Evolutionary conservation across 495 filamentous ascomycete genomes (phyloP).

Genomic region (Xylaria castorea): DNA sequence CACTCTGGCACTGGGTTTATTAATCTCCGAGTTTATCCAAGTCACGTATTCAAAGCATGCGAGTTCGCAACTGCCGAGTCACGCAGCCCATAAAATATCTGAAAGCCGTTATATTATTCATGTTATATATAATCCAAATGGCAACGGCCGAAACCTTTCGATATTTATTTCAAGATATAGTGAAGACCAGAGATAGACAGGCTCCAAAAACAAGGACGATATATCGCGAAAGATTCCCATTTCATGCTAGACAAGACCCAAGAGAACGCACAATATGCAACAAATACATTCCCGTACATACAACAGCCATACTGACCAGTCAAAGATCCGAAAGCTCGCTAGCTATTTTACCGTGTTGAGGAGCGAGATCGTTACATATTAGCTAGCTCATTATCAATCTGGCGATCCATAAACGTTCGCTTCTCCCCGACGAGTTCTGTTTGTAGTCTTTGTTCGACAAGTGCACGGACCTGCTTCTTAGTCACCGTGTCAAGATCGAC

Average conservation of each 20-base stretch:
- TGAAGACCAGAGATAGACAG: slow-evolving; percentile 10
- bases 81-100: not conserved
- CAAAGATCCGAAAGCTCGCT: not conserved
- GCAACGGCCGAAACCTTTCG: slow-evolving; percentile 18
- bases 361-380: slow-evolving; percentile 73
- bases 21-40: not conserved
- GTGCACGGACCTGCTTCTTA: slow-evolving; percentile 93
- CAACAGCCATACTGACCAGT: not conserved
- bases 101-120: slow-evolving; percentile 28
- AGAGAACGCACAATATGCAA: slow-evolving; percentile 28
- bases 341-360: not conserved
- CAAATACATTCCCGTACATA: slow-evolving; percentile 26
- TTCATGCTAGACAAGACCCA: slow-evolving; percentile 22
- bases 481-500: slow-evolving; percentile 95
- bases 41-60: not conserved
- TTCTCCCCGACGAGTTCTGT: slow-evolving; percentile 84
- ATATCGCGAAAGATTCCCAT: slow-evolving; percentile 25
- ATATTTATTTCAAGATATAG: slow-evolving; percentile 19
- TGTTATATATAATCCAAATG: slow-evolving; percentile 24
- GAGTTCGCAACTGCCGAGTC: not conserved
- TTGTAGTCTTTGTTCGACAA: slow-evolving; percentile 91
- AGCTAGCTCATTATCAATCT: slow-evolving; percentile 92
- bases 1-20: not conserved
- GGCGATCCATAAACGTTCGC: slow-evolving; percentile 81
- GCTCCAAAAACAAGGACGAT: slow-evolving; percentile 26